Evolutionary conservation across 441 rosid genomes (phyloP), one percentile per base, ranked within the genome.

Genomic region (Croton setiger): DNA sequence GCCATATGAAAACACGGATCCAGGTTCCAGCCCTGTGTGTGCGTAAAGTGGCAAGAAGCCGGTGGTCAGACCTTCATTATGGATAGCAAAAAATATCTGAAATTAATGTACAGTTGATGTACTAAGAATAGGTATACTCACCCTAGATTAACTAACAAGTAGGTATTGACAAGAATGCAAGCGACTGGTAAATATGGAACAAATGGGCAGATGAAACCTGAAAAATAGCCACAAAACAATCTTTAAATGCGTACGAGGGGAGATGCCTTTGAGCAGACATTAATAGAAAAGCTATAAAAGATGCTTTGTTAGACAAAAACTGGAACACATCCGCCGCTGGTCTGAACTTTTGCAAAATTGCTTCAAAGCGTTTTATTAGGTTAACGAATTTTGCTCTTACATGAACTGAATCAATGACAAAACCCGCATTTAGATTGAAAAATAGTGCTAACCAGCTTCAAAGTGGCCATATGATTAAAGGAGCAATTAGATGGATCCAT

Each of bases 181-280:
- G 81, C 84, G 54, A 79, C 82, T 0, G 96, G 96, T 64, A 89
- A 74, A 73, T 75, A 79, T 7, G 96, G 96, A 55, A 89, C 93
- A 33, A 76, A 85, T 20, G 93, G 93, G 72, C 96, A 89, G 36
- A 68, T 69, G 62, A 89, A 89, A 71, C 92, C 95, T 89, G 92
- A 14, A 67, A 62, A 68, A n/a, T 70, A 68, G 35, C 0, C 41
- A 23, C 48, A 4, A 21, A 20, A 23, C 56, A 6, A 48, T 55
- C 49, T 36, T 11, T 17, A 39, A 21, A 5, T 1, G 23, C 23
- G 15, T 64, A 44, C 45, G 3, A 31, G 31, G 31, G 31, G 31
- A 27, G 31, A 71, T 0, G 18, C 1, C 27, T 7, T 12, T 8
- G 7, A 39, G 18, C 7, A 1, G 7, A 27, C 8, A 55, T 55